Percentiles rank a stretch among this genome's conserved stretches.
Conservation (phyloP, 1,284 basidiomycete genomes). For the Malassezia sp. region DNA sequence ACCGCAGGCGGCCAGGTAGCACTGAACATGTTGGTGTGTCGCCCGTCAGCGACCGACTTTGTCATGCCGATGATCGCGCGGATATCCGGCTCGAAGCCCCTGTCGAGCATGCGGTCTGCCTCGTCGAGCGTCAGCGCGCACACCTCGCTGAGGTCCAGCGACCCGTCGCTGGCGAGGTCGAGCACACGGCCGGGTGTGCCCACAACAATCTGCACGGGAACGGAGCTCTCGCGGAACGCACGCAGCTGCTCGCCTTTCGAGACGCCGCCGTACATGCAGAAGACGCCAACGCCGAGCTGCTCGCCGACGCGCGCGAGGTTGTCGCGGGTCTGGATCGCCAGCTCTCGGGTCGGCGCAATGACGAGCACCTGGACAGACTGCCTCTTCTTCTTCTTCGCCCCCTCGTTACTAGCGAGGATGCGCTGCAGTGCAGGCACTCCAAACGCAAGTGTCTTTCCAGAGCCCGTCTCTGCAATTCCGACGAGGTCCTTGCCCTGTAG, state of each 20-base stretch:
- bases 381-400: slow-evolving; percentile 27
- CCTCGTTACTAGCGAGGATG: slow-evolving; percentile 14
- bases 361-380: slow-evolving; percentile 63
- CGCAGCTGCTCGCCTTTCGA: slow-evolving; percentile 71
- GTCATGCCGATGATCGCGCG: slow-evolving; percentile 69
- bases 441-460: slow-evolving; percentile 90
- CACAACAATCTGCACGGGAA: slow-evolving; percentile 61
- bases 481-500: slow-evolving; percentile 75
- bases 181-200: slow-evolving; percentile 88
- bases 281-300: slow-evolving; percentile 63
- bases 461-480: slow-evolving; percentile 86
- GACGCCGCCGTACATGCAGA: slow-evolving; percentile 85
- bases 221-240: slow-evolving; percentile 51
- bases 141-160: slow-evolving; percentile 60
- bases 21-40: slow-evolving; percentile 57
- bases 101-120: slow-evolving; percentile 95
- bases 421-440: slow-evolving; percentile 74
- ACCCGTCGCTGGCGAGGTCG: slow-evolving; percentile 75
- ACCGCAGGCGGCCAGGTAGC: slow-evolving; percentile 97
- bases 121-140: slow-evolving; percentile 90
- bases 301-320: slow-evolving; percentile 68
- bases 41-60: slow-evolving; percentile 51
- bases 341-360: slow-evolving; percentile 82
- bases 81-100: slow-evolving; percentile 97
- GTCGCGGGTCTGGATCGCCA: slow-evolving; percentile 86